These are phyloP conservation scores for Pisolithus orientalis DNA, from an alignment of 768 basidiomycete species.

Conservation along the genomic window DNA sequence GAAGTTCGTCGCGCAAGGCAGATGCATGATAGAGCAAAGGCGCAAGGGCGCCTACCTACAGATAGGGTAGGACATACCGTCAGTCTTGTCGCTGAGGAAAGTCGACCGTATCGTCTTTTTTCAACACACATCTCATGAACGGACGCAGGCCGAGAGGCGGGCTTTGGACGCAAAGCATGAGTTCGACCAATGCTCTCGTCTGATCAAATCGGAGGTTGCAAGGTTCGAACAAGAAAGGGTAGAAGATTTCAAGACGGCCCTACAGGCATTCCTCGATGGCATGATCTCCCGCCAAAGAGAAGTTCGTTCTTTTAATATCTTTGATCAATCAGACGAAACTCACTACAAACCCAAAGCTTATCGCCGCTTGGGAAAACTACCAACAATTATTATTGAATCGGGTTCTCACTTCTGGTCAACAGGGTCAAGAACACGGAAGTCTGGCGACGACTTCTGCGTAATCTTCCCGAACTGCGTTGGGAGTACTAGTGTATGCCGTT, in stretches of 20 bases:
- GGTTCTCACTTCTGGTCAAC: slow-evolving; percentile 8
- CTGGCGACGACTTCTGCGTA: not conserved
- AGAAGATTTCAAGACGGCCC: slow-evolving; percentile 82
- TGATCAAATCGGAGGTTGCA: slow-evolving; percentile 84
- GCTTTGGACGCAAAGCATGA: slow-evolving; percentile 80
- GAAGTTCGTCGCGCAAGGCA: slow-evolving; percentile 69
- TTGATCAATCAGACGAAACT: not conserved
- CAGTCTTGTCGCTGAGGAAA: slow-evolving; percentile 73
- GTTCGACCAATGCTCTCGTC: slow-evolving; percentile 81
- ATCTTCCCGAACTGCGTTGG: not conserved
- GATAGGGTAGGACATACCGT: slow-evolving; percentile 73
- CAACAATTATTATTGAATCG: slow-evolving; percentile 64
- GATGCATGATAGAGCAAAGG: slow-evolving; percentile 74
- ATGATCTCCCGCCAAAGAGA: slow-evolving; percentile 84
- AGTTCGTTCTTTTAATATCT: slow-evolving; percentile 31
- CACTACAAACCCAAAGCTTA: slow-evolving; percentile 43
- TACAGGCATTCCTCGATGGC: slow-evolving; percentile 81
- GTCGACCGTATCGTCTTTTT: slow-evolving; percentile 12
- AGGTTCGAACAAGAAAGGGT: slow-evolving; percentile 92
- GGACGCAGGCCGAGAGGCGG: slow-evolving; percentile 69
- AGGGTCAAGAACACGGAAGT: not conserved
- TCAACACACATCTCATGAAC: too few relatives aligned
- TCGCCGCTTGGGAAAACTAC: slow-evolving; percentile 75
- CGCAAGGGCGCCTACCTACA: slow-evolving; percentile 63
- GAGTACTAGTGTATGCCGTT: too few relatives aligned